Conservation (phyloP, 768 basidiomycete genomes). For the Tulasnella calospora region DNA sequence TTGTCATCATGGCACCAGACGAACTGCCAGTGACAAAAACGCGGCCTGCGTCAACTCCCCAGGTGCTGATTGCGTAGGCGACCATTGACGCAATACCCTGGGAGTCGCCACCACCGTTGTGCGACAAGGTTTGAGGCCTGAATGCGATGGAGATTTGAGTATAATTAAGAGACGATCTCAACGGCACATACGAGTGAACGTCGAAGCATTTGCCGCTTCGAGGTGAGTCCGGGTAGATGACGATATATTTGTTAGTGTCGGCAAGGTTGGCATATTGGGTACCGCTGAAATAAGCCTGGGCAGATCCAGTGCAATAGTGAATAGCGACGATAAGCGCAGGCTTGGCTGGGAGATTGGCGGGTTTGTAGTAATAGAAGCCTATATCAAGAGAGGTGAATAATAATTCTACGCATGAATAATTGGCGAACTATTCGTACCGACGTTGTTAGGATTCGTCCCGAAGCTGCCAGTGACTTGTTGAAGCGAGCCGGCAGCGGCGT, state of each 20-base stretch:
- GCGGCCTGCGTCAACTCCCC: too few relatives aligned
- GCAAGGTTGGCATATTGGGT: slow-evolving; percentile 50
- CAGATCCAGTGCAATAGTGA: slow-evolving; percentile 51
- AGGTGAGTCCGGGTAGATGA: slow-evolving; percentile 42
- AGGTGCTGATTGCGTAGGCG: too few relatives aligned
- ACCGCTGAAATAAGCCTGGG: slow-evolving; percentile 48
- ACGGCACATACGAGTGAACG: slow-evolving; percentile 24
- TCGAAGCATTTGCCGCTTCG: neutral
- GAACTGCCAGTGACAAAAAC: too few relatives aligned
- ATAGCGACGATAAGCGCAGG: slow-evolving; percentile 47
- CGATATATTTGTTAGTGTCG: slow-evolving; percentile 48
- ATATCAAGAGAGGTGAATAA: slow-evolving; percentile 32
- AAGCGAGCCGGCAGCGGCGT: neutral
- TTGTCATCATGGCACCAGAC: too few relatives aligned
- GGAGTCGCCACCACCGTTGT: too few relatives aligned
- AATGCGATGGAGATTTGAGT: too few relatives aligned
- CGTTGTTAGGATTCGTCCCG: slow-evolving; percentile 51
- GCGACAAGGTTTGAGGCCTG: too few relatives aligned
- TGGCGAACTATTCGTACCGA: slow-evolving; percentile 42
- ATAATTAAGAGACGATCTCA: slow-evolving; percentile 30
- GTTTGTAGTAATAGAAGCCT: slow-evolving; percentile 31
- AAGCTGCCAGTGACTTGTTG: slow-evolving; percentile 36
- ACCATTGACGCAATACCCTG: too few relatives aligned
- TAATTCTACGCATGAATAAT: neutral
- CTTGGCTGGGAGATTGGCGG: slow-evolving; percentile 38